Base-by-base conservation (phyloP, 2,329 filamentous ascomycete species). In the Madurella mycetomatis region DNA sequence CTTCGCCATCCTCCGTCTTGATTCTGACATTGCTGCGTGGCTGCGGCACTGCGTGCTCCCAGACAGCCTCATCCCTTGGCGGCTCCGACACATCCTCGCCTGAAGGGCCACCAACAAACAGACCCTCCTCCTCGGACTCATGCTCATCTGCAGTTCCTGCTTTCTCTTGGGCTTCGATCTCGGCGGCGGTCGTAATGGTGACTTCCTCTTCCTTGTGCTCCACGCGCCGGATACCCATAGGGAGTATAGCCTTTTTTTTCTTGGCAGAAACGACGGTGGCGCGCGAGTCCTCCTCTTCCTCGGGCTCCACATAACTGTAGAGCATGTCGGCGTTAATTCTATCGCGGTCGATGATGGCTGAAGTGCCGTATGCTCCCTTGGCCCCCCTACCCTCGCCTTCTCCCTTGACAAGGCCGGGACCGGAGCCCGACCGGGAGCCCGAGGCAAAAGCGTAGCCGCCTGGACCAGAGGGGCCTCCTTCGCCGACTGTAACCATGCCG, bases 311-410 rank as follows among this genome's bases (percentile, higher is more conserved):
- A 63, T 49, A 72, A 60, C 67, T 75, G 60, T 78, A 78, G 46
- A 84, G 77, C 53, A 75, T 73, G 62, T 84, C 80, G 60, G 79
- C 77, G 60, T 83, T 82, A 64, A 83, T 78, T 66, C 81, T 70
- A 34, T 72, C 61, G 57, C 82, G 77, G 55, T 69, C 60, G 11
- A 60, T 42, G n/a, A 55, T 53, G 30, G 44, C 48, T 5, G 54
- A 54, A 5, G 48, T 9, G 12, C 59, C 60, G 19, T 60, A 61
- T 18, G 30, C 45, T n/a, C 51, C 58, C 42, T 51, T 61, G 41
- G 19, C 54, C 52, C 39, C 58, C 39, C 41, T 53, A 40, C 41
- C 45, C 25, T 53, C 62, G 13, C 59, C 57, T 25, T 57, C 56
- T 9, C 56, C 43, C 45, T 54, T 55, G 31, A 55, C 41, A 5